phyloP scores from a whole-genome alignment of 176 grass and related monocot species.

The Aechmea fasciata region DNA sequence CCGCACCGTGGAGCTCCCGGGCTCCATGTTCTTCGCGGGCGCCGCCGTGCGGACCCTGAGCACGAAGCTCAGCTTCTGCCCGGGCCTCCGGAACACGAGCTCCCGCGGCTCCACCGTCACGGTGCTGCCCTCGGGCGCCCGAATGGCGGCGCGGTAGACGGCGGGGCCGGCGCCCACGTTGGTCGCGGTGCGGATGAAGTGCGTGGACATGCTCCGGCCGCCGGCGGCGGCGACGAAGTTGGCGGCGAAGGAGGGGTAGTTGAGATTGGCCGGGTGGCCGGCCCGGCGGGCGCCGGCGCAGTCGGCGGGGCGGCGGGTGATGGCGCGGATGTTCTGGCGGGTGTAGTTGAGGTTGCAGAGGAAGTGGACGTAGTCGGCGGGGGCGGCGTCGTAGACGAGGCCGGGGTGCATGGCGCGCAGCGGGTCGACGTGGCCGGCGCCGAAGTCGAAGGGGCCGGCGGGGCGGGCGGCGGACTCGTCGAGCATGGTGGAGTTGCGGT shows the following conservation, averaged over 20 bases:
- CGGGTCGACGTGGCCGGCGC: constrained; percentile 78
- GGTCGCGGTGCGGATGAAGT: constrained; percentile 76
- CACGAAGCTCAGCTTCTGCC: constrained; percentile 81
- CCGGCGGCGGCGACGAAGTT: constrained; percentile 35
- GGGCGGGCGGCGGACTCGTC: constrained; percentile 64
- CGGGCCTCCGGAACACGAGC: constrained; percentile 61
- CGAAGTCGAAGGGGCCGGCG: constrained; percentile 61
- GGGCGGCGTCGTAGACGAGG: constrained; percentile 58
- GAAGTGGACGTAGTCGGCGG: constrained; percentile 52
- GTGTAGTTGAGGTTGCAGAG: constrained; percentile 90
- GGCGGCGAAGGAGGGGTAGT: constrained; percentile 64
- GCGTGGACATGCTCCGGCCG: constrained; percentile 28
- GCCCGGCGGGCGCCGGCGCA: constrained; percentile 52
- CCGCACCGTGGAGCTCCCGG: constrained; percentile 65
- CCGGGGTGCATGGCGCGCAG: constrained; percentile 93
- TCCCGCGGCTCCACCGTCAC: constrained; percentile 55
- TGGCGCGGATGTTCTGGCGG: constrained; percentile 66
- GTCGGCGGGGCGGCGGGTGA: constrained; percentile 52
- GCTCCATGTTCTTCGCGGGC: constrained; percentile 48
- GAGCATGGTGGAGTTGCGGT: constrained; percentile 48
- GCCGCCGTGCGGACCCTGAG: constrained; percentile 40
- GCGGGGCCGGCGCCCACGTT: constrained; percentile 44
- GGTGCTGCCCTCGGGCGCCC: constrained; percentile 48
- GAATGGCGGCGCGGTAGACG: constrained; percentile 35
- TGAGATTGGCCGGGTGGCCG: constrained; percentile 66